phyloP scores from a whole-genome alignment of 768 basidiomycete species.

The Piloderma croceum region DNA sequence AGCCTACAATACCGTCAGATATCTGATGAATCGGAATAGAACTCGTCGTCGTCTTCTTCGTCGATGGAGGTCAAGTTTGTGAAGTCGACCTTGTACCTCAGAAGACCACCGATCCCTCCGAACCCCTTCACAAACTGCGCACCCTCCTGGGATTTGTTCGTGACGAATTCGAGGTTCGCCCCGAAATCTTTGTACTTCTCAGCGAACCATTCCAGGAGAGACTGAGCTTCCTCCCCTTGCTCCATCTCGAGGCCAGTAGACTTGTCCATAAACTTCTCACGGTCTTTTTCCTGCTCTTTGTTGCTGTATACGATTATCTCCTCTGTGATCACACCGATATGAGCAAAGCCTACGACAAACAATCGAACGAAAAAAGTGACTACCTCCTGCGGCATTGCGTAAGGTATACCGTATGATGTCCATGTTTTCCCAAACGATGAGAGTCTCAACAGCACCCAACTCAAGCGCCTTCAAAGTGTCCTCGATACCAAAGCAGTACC shows the following conservation, averaged over 20 bases:
- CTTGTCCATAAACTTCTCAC: slow-evolving; percentile 93
- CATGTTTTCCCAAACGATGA: slow-evolving; percentile 98
- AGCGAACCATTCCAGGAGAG: slow-evolving; percentile 96
- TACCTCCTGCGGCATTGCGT: slow-evolving; percentile 89
- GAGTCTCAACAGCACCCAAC: slow-evolving; percentile 92
- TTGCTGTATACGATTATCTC: slow-evolving; percentile 73
- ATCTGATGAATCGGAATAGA: slow-evolving; percentile 66
- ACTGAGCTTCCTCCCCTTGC: slow-evolving; percentile 69
- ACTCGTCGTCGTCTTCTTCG: slow-evolving; percentile 83
- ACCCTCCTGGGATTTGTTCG: slow-evolving; percentile 94
- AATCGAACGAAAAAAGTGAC: too few species aligned
- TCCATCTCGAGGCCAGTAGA: slow-evolving; percentile 97
- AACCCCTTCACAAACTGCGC: slow-evolving; percentile 98
- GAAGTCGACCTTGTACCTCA: slow-evolving; percentile 98
- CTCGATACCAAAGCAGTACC: slow-evolving; percentile 96
- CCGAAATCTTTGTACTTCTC: slow-evolving; percentile 99
- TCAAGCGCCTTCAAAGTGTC: slow-evolving; percentile 96
- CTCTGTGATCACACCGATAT: slow-evolving; percentile 41
- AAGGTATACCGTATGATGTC: slow-evolving; percentile 85
- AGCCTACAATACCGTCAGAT: slow-evolving; percentile 88
- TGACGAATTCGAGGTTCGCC: slow-evolving; percentile 91
- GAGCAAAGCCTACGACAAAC: neutral
- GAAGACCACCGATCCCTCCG: slow-evolving; percentile 92
- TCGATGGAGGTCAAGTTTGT: slow-evolving; percentile 67
- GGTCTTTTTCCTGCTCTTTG: slow-evolving; percentile 86